Evolutionary conservation across 768 basidiomycete species (phyloP).

Genomic region (Kwoniella botswanensis): DNA sequence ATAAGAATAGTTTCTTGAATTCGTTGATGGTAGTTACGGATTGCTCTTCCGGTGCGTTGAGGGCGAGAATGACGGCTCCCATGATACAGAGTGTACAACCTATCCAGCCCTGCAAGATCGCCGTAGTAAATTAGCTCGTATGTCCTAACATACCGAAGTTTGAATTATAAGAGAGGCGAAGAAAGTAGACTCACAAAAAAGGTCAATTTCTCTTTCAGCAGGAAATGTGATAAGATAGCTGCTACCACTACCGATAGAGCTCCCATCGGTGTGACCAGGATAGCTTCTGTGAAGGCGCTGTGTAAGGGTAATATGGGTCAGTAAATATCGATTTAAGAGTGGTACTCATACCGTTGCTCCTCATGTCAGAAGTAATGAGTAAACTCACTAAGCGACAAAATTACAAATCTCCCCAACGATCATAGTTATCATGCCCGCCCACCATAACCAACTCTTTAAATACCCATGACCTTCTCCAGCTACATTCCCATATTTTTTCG

Average conservation of each 20-base stretch:
- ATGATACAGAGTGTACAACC: constrained; percentile 91
- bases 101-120: constrained; percentile 71
- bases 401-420: constrained; percentile 69
- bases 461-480: constrained; percentile 91
- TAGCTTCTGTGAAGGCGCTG: constrained; percentile 88
- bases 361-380: neutral
- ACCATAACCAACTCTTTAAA: constrained; percentile 91
- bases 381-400: constrained; percentile 56
- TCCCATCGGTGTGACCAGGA: constrained; percentile 94
- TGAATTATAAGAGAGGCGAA: neutral
- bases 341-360: neutral
- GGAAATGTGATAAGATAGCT: constrained; percentile 87
- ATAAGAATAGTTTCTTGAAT: constrained; percentile 79
- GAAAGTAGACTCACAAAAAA: constrained; percentile 66
- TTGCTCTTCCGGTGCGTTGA: constrained; percentile 67
- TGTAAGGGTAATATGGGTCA: constrained; percentile 52
- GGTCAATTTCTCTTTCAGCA: constrained; percentile 88
- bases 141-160: neutral
- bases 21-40: constrained; percentile 57
- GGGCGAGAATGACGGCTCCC: constrained; percentile 81
- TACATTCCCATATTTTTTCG: constrained; percentile 50
- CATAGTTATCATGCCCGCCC: constrained; percentile 95
- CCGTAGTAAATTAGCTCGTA: neutral
- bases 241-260: constrained; percentile 95
- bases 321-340: neutral